Evolutionary conservation across 129 eudicot species (phyloP).

Genomic region (Dittrichia graveolens): DNA sequence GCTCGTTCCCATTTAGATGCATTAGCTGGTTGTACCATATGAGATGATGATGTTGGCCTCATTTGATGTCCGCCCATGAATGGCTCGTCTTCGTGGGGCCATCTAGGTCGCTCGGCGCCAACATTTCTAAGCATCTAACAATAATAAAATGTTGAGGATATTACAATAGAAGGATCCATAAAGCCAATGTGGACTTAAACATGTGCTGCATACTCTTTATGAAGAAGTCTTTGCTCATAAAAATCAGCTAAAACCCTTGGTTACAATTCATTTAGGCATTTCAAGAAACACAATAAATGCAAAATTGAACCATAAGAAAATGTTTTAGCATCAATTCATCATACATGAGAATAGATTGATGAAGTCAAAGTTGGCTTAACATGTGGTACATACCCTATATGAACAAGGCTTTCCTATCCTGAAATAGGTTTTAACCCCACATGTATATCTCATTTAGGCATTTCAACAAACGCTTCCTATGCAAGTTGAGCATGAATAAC

Average conservation of each 20-base stretch:
- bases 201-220: not conserved
- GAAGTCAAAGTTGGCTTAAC: no score
- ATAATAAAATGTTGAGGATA: constrained; percentile 36
- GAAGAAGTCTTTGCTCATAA: no score
- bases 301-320: no score
- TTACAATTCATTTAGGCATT: no score
- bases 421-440: no score
- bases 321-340: no score
- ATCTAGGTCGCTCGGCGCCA: constrained; percentile 70
- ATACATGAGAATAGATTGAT: no score
- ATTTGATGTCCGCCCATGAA: constrained; percentile 54
- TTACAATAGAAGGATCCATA: constrained; percentile 18
- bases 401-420: no score
- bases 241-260: no score
- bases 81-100: constrained; percentile 57
- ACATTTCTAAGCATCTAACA: constrained; percentile 69
- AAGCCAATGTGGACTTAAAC: not conserved
- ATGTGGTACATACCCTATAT: no score
- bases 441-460: constrained; percentile 8
- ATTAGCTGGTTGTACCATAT: constrained; percentile 46
- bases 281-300: no score
- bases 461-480: constrained; percentile 16
- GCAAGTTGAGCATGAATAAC: not conserved
- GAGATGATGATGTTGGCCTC: constrained; percentile 60
- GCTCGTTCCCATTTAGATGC: constrained; percentile 71